phyloP scores from a whole-genome alignment of 306 rosid genomes.

The Echinosophora koreensis region DNA sequence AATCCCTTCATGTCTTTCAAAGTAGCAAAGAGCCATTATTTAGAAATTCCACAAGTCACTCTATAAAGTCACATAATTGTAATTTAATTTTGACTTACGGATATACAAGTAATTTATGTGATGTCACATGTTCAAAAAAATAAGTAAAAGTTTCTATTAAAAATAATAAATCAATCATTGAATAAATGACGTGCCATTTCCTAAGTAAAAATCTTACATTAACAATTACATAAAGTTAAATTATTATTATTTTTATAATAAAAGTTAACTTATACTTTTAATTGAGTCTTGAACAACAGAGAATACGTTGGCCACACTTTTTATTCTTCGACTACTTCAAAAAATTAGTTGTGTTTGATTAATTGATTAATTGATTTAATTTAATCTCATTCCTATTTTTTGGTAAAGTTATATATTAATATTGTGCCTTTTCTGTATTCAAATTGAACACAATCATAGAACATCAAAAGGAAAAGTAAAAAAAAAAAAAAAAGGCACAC shows the following conservation, averaged over 20 bases:
- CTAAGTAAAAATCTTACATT: neutral
- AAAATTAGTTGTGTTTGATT: no score
- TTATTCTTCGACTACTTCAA: slow-evolving; percentile 1
- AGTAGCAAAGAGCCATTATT: neutral
- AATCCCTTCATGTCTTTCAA: neutral
- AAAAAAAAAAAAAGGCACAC: no score
- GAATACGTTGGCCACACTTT: neutral
- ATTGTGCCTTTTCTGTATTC: slow-evolving; percentile 6
- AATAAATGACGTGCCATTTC: neutral
- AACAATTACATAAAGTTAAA: slow-evolving; percentile 3
- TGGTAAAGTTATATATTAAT: neutral
- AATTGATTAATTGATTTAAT: neutral
- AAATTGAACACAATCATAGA: neutral
- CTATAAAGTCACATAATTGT: neutral
- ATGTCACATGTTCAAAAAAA: neutral
- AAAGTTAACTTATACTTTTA: neutral
- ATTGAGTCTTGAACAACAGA: slow-evolving; percentile 4
- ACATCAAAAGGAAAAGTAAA: no score
- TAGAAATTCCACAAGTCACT: neutral
- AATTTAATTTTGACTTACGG: neutral
- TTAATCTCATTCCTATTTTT: neutral
- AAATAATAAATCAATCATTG: neutral
- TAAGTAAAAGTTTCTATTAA: no score
- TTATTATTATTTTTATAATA: no score
- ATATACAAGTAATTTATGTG: neutral